Evolutionary conservation across 129 eudicot genomes (phyloP).

Genomic region (Oenanthe sinensis): DNA sequence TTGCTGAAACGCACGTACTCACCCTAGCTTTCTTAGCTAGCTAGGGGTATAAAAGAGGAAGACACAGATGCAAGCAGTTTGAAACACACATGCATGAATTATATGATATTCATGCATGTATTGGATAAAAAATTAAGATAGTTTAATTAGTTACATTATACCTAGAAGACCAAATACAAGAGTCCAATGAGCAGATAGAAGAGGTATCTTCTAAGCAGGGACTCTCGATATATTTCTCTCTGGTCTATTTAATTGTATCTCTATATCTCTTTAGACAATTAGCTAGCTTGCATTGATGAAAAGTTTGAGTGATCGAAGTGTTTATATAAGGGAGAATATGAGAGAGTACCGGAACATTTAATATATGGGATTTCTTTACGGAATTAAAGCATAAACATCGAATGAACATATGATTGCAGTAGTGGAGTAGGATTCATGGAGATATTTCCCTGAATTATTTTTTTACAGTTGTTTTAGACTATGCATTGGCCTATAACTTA

Average conservation of each 20-base stretch:
- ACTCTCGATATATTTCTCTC: not conserved
- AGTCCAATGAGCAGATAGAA: conserved; percentile 37
- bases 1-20: no score
- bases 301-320: no score
- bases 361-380: not conserved
- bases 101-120: not conserved
- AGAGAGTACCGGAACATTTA: conserved; percentile 12
- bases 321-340: conserved; percentile 28
- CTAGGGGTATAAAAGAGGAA: conserved; percentile 66
- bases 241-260: no score
- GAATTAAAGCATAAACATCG: not conserved
- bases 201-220: conserved; percentile 17
- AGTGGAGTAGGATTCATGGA: conserved; percentile 1
- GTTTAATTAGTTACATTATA: no score
- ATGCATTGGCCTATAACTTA: not conserved
- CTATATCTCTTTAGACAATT: no score
- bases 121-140: not conserved
- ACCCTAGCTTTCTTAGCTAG: conserved; percentile 61
- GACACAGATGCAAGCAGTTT: conserved; percentile 51
- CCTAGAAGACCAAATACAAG: conserved; percentile 81
- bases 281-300: no score
- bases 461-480: conserved; percentile 30
- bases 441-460: conserved; percentile 6
- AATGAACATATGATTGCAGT: not conserved
- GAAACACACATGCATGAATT: no score